These are phyloP conservation scores for Annulohypoxylon truncatum DNA, from an alignment of 2,329 filamentous ascomycete genomes.

Conservation along the genomic window DNA sequence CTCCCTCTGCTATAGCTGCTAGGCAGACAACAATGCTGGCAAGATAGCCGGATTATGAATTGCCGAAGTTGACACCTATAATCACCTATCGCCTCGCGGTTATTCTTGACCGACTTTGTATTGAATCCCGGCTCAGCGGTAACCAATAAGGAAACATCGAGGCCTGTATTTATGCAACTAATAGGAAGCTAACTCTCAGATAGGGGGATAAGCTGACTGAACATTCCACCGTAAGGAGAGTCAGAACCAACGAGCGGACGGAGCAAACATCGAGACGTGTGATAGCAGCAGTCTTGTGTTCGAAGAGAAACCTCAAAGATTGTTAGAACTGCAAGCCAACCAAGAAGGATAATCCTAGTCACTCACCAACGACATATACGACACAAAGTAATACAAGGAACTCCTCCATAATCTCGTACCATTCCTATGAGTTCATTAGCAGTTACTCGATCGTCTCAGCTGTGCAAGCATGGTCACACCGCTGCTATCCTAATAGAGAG, in stretches of 20 bases:
- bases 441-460: constrained; percentile 5
- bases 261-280: neutral
- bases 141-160: constrained; percentile 23
- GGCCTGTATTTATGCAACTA: no score
- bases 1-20: neutral
- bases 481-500: constrained; percentile 13
- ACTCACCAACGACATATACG: neutral
- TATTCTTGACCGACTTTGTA: constrained; percentile 9
- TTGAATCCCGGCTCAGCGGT: constrained; percentile 15
- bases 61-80: neutral
- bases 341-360: neutral
- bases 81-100: neutral
- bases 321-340: neutral
- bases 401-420: neutral
- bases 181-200: neutral
- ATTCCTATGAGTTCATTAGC: constrained; percentile 11
- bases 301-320: neutral
- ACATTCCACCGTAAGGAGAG: neutral
- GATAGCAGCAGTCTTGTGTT: neutral
- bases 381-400: constrained; percentile 2
- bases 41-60: neutral
- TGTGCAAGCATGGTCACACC: constrained; percentile 15
- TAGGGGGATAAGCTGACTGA: neutral
- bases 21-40: constrained; percentile 21
- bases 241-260: constrained; percentile 2